Evolutionary conservation across 208 protist species (phyloP), one percentile per base, ranked within the genome.

Genomic region (Plasmodiophora brassicae): DNA sequence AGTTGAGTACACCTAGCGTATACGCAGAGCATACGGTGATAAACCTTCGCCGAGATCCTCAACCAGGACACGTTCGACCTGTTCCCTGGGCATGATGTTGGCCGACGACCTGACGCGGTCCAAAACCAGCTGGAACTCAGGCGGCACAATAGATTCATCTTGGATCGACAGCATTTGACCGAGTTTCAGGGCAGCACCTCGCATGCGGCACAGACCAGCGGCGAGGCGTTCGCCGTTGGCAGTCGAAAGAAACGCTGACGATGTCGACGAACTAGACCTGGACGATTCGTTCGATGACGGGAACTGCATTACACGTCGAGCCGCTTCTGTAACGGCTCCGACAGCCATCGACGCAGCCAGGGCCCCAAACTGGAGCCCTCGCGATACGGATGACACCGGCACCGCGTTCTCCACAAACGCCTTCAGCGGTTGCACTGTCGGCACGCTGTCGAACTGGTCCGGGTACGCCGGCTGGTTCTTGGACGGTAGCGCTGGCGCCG

Each of bases 171-270:
- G 83, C 83, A 86, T 86, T 53, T 86, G 83, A n/a, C 83, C 83
- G 10, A 86, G 20, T n/a, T 86, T 86, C 20, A 86, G 39, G 1
- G 83, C 83, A n/a, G 83, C 83, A 14, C 83, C 83, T 46, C 83
- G n/a, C 83, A 86, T 86, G 20, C 83, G 83, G 83, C 83, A 86
- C 83, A 86, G 14, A n/a, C 83, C 83, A n/a, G 83, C 83, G 5
- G 83, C 41, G n/a, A 86, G 25, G 8, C 83, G 83, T 36, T 86
- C 83, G 10, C 25, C 45, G 45, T 86, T 86, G 8, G 83, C 83
- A n/a, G 38, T n/a, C 25, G 83, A 53, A 1, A 86, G n/a, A 38
- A 78, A 78, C 32, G 65, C 32, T 14, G 65, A 78, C 14, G n/a
- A n/a, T n/a, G n/a, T n/a, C n/a, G n/a, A n/a, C n/a, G n/a, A n/a